Evolutionary conservation across 768 basidiomycete genomes (phyloP).

Genomic region (Calocybe cyanea): DNA sequence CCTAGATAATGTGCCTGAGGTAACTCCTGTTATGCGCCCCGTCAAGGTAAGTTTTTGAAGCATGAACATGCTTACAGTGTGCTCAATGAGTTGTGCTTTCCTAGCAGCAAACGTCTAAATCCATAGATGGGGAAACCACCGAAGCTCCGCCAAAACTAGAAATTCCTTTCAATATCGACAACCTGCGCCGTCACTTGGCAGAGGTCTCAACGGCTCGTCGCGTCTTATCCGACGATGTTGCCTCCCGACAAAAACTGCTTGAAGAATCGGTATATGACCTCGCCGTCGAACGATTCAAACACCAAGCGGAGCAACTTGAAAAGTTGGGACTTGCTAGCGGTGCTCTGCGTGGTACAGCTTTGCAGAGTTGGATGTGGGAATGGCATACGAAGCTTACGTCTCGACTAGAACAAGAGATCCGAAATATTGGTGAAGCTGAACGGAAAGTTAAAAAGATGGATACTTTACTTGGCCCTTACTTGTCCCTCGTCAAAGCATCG

Average conservation of each 20-base stretch:
- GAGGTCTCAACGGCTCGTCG: slow-evolving; percentile 60
- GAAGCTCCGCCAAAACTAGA: slow-evolving; percentile 24
- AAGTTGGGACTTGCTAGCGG: slow-evolving; percentile 51
- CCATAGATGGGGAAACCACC: slow-evolving; percentile 15
- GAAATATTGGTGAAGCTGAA: slow-evolving; percentile 38
- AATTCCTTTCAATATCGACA: slow-evolving; percentile 73
- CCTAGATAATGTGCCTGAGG: slow-evolving; percentile 54
- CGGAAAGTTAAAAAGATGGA: neutral
- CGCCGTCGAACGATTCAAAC: slow-evolving; percentile 65
- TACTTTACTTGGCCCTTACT: slow-evolving; percentile 56
- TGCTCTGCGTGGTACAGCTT: slow-evolving; percentile 41
- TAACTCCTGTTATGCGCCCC: slow-evolving; percentile 54
- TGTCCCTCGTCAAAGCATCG: slow-evolving; percentile 69
- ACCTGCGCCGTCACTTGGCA: slow-evolving; percentile 65
- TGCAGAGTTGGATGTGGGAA: slow-evolving; percentile 81
- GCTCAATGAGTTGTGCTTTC: neutral
- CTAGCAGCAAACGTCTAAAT: slow-evolving; percentile 1
- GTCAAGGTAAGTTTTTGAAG: slow-evolving; percentile 21
- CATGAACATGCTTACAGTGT: neutral
- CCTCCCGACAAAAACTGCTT: slow-evolving; percentile 73
- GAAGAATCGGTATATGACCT: slow-evolving; percentile 87
- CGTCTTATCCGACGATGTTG: slow-evolving; percentile 62
- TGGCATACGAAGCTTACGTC: slow-evolving; percentile 68
- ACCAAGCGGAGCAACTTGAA: slow-evolving; percentile 56
- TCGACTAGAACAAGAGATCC: slow-evolving; percentile 49